Conservation (phyloP, 2,329 filamentous ascomycete species). For the Microsporum audouinii region DNA sequence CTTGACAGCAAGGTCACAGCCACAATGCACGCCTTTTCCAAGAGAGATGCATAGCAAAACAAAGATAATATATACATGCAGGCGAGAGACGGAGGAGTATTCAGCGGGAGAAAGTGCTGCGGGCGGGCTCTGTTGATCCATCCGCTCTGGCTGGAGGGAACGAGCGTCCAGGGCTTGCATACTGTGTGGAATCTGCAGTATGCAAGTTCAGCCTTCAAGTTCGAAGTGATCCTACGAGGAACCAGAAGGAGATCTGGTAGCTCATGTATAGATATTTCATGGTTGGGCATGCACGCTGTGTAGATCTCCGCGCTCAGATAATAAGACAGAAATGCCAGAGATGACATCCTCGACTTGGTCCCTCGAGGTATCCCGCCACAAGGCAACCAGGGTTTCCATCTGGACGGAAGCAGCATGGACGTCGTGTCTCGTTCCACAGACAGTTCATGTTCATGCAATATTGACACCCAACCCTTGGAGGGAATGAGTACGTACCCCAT, state of each 20-base stretch:
- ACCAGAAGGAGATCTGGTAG: neutral
- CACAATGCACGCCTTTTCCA: neutral
- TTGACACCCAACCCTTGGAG: neutral
- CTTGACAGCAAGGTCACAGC: neutral
- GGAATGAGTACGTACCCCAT: neutral
- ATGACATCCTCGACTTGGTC: neutral
- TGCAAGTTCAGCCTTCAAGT: neutral
- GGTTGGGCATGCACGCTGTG: neutral
- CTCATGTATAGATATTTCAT: neutral
- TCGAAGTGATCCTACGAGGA: neutral
- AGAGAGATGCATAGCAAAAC: neutral
- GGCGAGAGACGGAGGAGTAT: neutral
- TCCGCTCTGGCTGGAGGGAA: neutral
- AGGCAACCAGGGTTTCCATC: neutral
- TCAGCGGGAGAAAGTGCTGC: neutral
- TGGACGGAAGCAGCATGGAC: neutral
- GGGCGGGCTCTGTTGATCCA: neutral
- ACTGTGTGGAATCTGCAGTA: neutral
- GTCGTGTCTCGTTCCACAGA: neutral
- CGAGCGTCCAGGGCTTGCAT: neutral
- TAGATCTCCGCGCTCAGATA: neutral
- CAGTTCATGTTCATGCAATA: slow-evolving; percentile 1
- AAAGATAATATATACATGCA: neutral
- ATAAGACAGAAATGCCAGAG: neutral
- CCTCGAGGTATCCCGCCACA: neutral